Base-by-base conservation (phyloP, 306 rosid genomes). In the Chamaecrista fasciculata region DNA sequence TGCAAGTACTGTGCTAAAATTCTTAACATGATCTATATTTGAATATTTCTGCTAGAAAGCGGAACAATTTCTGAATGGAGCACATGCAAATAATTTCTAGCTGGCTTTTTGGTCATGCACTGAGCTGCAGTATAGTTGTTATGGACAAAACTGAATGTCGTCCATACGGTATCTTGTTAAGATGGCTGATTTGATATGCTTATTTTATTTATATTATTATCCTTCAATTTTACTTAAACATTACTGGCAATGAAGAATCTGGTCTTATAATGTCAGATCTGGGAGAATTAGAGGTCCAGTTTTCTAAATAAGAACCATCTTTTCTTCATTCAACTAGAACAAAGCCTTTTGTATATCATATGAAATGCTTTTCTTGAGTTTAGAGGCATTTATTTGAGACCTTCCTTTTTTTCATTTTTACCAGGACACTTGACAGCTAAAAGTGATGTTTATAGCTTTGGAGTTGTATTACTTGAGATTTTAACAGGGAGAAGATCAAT, bases 381-480 rank as follows among this genome's bases (percentile, higher is more conserved):
- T 47, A 48, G 53, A 64, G 16, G 58, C 21, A 62, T 57, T 78
- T 60, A n/a, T n/a, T 11, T 34, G 70, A 18, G 66, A 66, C 62
- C 60, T 66, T 50, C 77, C 40, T 78, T 59, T 78, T 59, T 46
- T 50, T 56, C 67, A 69, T 60, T 48, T 70, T 40, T 49, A 62
- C 50, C 91, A 93, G 98, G 98, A 59, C 94, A 93, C 81, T 81
- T 93, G 86, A 90, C 97, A 51, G 82, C 98, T 33, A 93, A 90
- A 76, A 93, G 96, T 40, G 98, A 90, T 75, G 98, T 93, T 82
- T 93, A 90, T 75, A 90, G 97, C 91, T 86, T 93, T 19, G 98
- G 98, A 12, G 98, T 90, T 51, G 98, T 90, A 71, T 73, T 93
- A 52, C 94, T 93, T 46, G 94, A 93, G 88, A 90, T 93, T 64